phyloP scores from a whole-genome alignment of 805 yeast genomes.

The Yarrowia sp. region DNA sequence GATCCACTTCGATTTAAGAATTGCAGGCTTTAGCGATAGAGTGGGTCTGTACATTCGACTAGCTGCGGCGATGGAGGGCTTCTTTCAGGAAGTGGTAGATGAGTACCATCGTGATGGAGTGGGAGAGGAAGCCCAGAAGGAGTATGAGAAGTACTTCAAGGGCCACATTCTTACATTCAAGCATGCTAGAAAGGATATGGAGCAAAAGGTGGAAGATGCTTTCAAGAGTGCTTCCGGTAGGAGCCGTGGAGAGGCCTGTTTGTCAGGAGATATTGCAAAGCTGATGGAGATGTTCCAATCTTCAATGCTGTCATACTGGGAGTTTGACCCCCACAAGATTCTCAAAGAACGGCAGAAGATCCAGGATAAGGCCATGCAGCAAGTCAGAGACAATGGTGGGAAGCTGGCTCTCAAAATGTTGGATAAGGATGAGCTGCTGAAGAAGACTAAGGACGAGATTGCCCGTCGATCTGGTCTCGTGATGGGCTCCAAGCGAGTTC shows the following conservation, averaged over 20 bases:
- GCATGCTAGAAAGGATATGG: constrained; percentile 28
- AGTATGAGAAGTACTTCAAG: constrained; percentile 26
- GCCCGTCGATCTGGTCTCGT: constrained; percentile 16
- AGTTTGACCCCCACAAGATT: constrained; percentile 28
- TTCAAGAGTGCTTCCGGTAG: constrained; percentile 6
- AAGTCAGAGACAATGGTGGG: constrained; percentile 3
- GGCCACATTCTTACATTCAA: constrained; percentile 30
- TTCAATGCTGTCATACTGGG: constrained; percentile 30
- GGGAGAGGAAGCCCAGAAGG: constrained; percentile 12
- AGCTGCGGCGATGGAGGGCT: constrained; percentile 27
- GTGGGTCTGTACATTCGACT: constrained; percentile 28
- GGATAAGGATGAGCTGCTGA: constrained; percentile 3
- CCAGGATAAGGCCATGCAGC: constrained; percentile 18
- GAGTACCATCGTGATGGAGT: constrained; percentile 27
- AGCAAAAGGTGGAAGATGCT: constrained; percentile 19
- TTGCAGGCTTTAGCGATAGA: constrained; percentile 30
- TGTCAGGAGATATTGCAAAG: constrained; percentile 27
- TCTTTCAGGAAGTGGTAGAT: constrained; percentile 26
- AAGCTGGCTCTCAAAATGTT: constrained; percentile 8
- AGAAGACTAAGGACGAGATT: constrained; percentile 16
- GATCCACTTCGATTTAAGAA: constrained; percentile 28
- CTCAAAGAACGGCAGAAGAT: constrained; percentile 15
- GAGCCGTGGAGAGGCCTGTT: not conserved
- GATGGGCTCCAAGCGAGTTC: constrained; percentile 24
- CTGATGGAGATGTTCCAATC: constrained; percentile 27